phyloP scores from a whole-genome alignment of 495 filamentous ascomycete species.

The Penicillium arizonense region DNA sequence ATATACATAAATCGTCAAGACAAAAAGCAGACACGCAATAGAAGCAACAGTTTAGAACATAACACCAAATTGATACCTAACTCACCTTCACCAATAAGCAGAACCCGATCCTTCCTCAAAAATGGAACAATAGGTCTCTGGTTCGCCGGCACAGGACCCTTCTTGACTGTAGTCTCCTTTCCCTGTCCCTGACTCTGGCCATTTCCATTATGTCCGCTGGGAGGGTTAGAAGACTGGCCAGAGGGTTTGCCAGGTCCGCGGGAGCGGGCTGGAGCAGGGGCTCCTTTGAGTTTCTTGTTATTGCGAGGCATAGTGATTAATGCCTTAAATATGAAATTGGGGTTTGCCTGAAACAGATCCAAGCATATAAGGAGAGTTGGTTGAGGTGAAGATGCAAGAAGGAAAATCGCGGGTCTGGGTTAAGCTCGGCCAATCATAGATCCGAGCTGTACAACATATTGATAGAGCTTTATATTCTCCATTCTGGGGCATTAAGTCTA shows the following conservation, averaged over 20 bases:
- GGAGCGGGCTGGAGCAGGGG: background rate
- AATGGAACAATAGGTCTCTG: conserved; percentile 71
- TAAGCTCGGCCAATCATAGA: conserved; percentile 24
- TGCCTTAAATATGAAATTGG: background rate
- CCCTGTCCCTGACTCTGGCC: background rate
- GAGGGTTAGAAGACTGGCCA: background rate
- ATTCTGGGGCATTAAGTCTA: too few species aligned
- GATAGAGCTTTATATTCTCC: too few species aligned
- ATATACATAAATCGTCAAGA: background rate
- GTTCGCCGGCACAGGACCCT: conserved; percentile 24
- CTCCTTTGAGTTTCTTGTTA: conserved; percentile 2
- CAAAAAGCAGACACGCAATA: background rate
- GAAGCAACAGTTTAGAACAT: too few species aligned
- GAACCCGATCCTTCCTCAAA: conserved; percentile 62
- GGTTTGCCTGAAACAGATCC: background rate
- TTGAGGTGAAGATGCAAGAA: background rate
- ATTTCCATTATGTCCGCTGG: conserved; percentile 3
- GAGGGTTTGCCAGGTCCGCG: background rate
- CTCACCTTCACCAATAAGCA: conserved; percentile 83
- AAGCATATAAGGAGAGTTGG: background rate
- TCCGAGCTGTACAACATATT: conserved; percentile 7
- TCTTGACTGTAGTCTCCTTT: conserved; percentile 11
- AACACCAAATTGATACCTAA: conserved; percentile 6
- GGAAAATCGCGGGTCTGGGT: conserved; percentile 2
- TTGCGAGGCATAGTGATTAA: conserved; percentile 2